phyloP scores from a whole-genome alignment of 1,139 yeast species.

The Saccharomyces uvarum region DNA sequence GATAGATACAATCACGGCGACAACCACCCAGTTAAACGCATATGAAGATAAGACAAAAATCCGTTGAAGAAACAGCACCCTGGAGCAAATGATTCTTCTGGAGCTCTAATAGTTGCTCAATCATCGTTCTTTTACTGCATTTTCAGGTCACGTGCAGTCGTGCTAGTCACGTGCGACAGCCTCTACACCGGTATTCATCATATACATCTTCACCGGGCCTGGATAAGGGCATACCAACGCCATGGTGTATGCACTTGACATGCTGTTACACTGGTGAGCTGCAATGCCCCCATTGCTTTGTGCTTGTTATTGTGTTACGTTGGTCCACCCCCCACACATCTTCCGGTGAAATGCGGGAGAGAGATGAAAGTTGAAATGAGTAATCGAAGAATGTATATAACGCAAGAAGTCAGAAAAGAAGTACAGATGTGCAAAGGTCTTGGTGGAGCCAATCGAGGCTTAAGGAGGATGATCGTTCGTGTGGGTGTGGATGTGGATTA shows the following conservation, averaged over 20 bases:
- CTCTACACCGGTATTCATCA: not conserved
- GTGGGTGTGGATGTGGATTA: not conserved
- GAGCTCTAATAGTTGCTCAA: not conserved
- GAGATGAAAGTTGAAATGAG: not conserved
- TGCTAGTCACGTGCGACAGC: not conserved
- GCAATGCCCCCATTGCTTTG: not conserved
- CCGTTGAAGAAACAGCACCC: not conserved
- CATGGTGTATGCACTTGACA: not conserved
- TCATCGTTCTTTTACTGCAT: not conserved
- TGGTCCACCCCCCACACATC: not conserved
- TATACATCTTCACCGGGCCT: not conserved
- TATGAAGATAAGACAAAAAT: not conserved
- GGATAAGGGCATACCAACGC: not conserved
- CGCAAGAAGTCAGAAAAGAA: not conserved
- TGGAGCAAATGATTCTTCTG: not conserved
- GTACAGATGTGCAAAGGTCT: slow-evolving; percentile 11
- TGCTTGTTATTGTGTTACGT: not conserved
- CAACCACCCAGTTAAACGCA: not conserved
- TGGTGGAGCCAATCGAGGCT: slow-evolving; percentile 43
- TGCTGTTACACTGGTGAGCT: not conserved
- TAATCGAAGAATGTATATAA: not conserved
- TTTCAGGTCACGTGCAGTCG: not conserved
- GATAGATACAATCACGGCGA: not conserved
- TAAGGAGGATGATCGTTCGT: not conserved
- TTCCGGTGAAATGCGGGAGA: not conserved